A percentile compares a stretch with the other conserved stretches of the same genome.
Conservation (phyloP, 176 grass and related monocot genomes). For the Urochloa ruziziensis region DNA sequence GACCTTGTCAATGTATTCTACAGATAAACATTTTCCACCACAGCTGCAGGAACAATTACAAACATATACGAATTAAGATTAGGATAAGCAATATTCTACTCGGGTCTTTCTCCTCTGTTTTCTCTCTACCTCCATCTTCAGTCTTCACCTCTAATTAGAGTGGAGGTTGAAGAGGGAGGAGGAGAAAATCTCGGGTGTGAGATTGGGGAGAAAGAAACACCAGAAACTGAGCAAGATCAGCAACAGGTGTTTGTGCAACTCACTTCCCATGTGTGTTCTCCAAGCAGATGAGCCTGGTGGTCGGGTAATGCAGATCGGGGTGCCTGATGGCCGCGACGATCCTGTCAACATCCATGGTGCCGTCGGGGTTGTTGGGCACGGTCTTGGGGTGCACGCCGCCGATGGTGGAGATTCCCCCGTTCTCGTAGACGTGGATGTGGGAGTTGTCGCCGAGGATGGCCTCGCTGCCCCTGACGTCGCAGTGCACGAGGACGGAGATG, state of each 20-base stretch:
- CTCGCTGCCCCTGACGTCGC: constrained; percentile 80
- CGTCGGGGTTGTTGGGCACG: constrained; percentile 67
- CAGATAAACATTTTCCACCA: constrained; percentile 80
- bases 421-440: constrained; percentile 92
- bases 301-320: constrained; percentile 65
- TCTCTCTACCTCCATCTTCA: neutral
- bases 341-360: constrained; percentile 76
- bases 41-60: constrained; percentile 27
- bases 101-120: neutral
- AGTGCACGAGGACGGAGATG: constrained; percentile 87
- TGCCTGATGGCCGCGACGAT: constrained; percentile 72
- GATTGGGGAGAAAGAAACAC: neutral
- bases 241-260: constrained; percentile 14
- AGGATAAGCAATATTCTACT: neutral
- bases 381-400: constrained; percentile 83
- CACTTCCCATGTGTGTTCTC: constrained; percentile 97
- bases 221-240: neutral
- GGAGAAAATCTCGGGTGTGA: neutral
- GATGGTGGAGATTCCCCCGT: constrained; percentile 84
- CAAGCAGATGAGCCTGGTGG: constrained; percentile 88
- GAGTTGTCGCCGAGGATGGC: constrained; percentile 80
- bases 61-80: neutral
- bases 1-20: constrained; percentile 78
- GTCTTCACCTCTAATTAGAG: too few relatives aligned
- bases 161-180: neutral